A percentile compares a stretch with the other conserved stretches of the same genome.
Conservation (phyloP, 345 rosid genomes). For the Ceriops decandra region DNA sequence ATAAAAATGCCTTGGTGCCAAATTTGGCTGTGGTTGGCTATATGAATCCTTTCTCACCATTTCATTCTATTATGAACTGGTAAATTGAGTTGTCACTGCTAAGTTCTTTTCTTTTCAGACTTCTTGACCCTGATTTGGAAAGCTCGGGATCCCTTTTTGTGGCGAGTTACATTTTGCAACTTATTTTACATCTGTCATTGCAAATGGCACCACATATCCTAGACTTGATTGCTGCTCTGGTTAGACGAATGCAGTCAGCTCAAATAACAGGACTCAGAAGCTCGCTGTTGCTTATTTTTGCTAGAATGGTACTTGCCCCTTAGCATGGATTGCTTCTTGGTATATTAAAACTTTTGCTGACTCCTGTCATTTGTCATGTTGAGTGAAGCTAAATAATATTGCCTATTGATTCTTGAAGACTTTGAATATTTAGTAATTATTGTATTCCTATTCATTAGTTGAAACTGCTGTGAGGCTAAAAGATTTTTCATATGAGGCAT, state of each 20-base stretch:
- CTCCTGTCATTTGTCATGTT: not conserved
- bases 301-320: conserved; percentile 65
- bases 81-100: conserved; percentile 4
- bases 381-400: not conserved
- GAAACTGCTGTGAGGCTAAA: not conserved
- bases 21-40: too few relatives aligned
- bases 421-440: not conserved
- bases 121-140: conserved; percentile 79
- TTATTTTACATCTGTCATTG: conserved; percentile 80
- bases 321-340: not conserved
- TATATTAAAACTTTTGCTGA: not conserved
- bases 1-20: too few relatives aligned
- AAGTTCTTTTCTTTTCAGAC: conserved; percentile 47
- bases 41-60: too few relatives aligned
- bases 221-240: conserved; percentile 77
- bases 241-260: conserved; percentile 83
- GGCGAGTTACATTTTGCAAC: conserved; percentile 83
- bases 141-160: conserved; percentile 94
- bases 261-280: conserved; percentile 66
- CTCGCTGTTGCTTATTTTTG: conserved; percentile 81
- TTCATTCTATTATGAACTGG: too few relatives aligned
- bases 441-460: not conserved
- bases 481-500: not conserved
- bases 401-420: not conserved
- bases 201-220: conserved; percentile 82